phyloP scores from a whole-genome alignment of 2,329 filamentous ascomycete genomes.

The Tolypocladium sp. region DNA sequence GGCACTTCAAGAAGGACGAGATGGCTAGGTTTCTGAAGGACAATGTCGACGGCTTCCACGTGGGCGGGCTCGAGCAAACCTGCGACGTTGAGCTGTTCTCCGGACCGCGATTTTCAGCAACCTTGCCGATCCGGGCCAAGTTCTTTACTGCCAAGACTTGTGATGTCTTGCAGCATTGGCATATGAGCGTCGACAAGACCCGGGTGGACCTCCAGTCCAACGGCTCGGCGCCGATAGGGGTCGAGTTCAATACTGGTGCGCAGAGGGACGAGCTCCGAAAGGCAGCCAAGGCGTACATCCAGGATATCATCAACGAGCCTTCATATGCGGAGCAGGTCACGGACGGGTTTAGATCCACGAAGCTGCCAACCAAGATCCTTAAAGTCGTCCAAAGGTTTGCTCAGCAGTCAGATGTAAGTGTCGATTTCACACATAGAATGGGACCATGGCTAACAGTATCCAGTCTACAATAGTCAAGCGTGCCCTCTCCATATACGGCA shows the following conservation, averaged over 20 bases:
- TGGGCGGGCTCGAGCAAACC: constrained; percentile 28
- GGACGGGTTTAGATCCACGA: constrained; percentile 32
- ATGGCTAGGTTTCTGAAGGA: constrained; percentile 38
- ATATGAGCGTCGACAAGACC: constrained; percentile 27
- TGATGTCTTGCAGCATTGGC: constrained; percentile 43
- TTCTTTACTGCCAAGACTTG: constrained; percentile 41
- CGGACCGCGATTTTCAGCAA: constrained; percentile 32
- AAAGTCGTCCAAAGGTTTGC: constrained; percentile 38
- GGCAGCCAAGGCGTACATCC: constrained; percentile 37
- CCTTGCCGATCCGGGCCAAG: constrained; percentile 37
- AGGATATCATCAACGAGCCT: constrained; percentile 38
- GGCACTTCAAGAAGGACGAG: constrained; percentile 40
- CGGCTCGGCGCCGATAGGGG: constrained; percentile 38
- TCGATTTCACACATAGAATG: background rate
- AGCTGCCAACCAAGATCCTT: constrained; percentile 36
- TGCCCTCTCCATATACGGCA: constrained; percentile 44
- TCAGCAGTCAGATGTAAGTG: constrained; percentile 32
- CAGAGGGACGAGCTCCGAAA: constrained; percentile 37
- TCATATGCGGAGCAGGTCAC: constrained; percentile 41
- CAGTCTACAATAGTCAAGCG: constrained; percentile 41
- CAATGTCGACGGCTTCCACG: constrained; percentile 35
- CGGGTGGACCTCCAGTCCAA: constrained; percentile 30
- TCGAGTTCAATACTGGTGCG: constrained; percentile 32
- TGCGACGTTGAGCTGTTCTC: constrained; percentile 40
- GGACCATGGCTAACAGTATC: background rate